Evolutionary conservation across 2,329 filamentous ascomycete genomes (phyloP), one percentile per base, ranked within the genome.

Genomic region (Fusarium piperis): DNA sequence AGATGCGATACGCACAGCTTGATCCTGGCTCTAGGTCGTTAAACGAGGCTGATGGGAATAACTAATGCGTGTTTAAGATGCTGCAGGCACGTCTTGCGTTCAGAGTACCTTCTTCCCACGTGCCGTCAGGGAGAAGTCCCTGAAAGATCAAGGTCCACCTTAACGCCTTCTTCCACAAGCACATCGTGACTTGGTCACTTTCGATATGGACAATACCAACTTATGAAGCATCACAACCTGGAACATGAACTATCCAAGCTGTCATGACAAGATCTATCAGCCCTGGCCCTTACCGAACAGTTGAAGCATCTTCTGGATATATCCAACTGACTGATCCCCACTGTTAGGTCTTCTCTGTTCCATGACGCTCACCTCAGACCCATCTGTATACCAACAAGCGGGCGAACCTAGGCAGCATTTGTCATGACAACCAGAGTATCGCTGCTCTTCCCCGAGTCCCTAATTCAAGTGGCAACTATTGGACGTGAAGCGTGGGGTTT

Each of bases 401-500:
- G 16, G 35, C 32, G 18, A 53, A 23, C 32, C 6, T 38, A 13
- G 32, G 23, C 8, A 36, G 26, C 32, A 55, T 55, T 55, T 55
- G 52, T 55, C 52, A 55, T 55, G 52, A 36, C 8, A 35, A 16
- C 52, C 7, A 26, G 52, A 13, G 11, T 11, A 18, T 36, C 52
- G 6, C 52, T 55, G 7, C 32, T 26, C 20, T 20, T 55, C 32
- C 15, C 20, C 33, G 10, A 36, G 52, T 38, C 16, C n/a, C 26
- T 26, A 51, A 51, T 26, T 13, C 33, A 55, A 28, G 10, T 38
- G 16, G 33, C 20, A 55, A 55, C 52, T 36, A 33, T 30, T 55
- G 39, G 52, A 48, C 44, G 30, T 36, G 4, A 35, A 28, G 55
- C 69, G 57, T 67, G 65, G 58, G 69, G 69, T 72, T 55, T 48